Evolutionary conservation across 2,329 filamentous ascomycete genomes (phyloP), one percentile per base, ranked within the genome.

Genomic region (Orbilia blumenaviensis): DNA sequence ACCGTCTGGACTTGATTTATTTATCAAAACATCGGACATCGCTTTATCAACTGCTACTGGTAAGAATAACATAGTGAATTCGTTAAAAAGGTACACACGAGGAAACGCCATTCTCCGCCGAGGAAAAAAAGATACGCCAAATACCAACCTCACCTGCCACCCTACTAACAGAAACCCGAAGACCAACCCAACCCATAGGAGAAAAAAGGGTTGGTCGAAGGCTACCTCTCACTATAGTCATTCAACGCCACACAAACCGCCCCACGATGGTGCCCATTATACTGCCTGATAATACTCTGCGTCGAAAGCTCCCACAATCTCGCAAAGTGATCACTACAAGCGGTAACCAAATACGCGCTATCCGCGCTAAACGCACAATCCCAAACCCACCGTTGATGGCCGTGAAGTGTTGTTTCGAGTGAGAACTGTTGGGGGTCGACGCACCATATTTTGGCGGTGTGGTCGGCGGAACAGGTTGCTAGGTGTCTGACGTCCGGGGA

Each of bases 351-450:
- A 81, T 97, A 97, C 0, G 94, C 94, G 34, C 91, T 94, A 82
- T 97, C 94, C 25, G 94, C 94, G 77, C 91, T 94, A 84, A 97
- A 97, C 0, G 94, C 94, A 81, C 94, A 97, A 83, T 97, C 94
- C 94, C 94, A 97, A 0, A 97, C 94, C 94, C 94, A 97, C 64
- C 94, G 90, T 84, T 97, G 94, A 83, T 97, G 94, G 66, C 92
- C 92, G 21, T 91, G 91, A 0, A 97, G 88, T 0, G 93, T 96
- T 1, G 93, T 93, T 83, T 97, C 92, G 18, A 96, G 88, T 8
- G 90, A 91, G 79, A 92, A 95, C 44, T 86, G 90, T 82, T 86
- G 88, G 7, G 81, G 84, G 81, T 81, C 82, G 79, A 56, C 83
- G 81, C 78, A 84, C 95, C 95, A 99, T 80, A 99, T 97, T 83